Conservation (phyloP, 306 rosid genomes). For the Albizia julibrissin region DNA sequence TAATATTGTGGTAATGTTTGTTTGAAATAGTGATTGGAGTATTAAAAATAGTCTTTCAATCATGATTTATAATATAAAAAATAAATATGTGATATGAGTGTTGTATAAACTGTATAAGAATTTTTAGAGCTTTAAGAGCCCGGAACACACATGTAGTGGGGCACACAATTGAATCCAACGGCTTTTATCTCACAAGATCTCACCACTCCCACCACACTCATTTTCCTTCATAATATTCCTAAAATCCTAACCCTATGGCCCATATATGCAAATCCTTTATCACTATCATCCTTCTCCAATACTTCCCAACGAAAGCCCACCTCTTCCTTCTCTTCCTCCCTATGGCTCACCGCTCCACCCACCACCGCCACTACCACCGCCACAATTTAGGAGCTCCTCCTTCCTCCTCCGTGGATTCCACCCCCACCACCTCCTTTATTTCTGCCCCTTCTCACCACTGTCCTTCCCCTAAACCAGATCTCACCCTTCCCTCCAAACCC, state of each 20-base stretch:
- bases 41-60: too few species aligned
- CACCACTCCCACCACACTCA: conserved; percentile 40
- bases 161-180: conserved; percentile 44
- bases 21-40: too few species aligned
- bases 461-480: conserved; percentile 45
- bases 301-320: not conserved
- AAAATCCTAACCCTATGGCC: not conserved
- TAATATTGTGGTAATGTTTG: too few species aligned
- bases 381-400: conserved; percentile 45
- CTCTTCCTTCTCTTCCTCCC: not conserved
- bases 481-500: conserved; percentile 37
- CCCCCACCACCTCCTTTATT: conserved; percentile 34
- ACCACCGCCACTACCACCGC: conserved; percentile 41
- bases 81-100: too few species aligned
- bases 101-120: too few species aligned
- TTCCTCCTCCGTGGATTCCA: conserved; percentile 38
- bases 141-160: too few species aligned
- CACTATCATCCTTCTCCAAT: not conserved
- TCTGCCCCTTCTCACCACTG: conserved; percentile 32
- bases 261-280: not conserved
- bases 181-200: conserved; percentile 17
- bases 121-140: too few species aligned
- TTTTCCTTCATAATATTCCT: not conserved
- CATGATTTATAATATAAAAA: too few species aligned
- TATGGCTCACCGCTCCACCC: conserved; percentile 55